Base-by-base conservation (phyloP, 345 rosid genomes). In the Leavenworthia alabamica region DNA sequence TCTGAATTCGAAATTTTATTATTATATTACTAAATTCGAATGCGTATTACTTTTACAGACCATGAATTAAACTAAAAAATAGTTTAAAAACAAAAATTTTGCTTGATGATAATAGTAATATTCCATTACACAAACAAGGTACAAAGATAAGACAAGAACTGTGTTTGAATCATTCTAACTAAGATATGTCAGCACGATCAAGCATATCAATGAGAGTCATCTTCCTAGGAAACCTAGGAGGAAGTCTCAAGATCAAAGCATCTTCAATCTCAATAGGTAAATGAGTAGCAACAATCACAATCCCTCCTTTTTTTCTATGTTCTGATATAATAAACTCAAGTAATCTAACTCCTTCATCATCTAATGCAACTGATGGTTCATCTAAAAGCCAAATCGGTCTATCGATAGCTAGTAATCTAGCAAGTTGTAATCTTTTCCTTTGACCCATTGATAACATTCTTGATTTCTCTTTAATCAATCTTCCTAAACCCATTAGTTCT, bases 401-500 rank as follows among this genome's bases (percentile, higher is more conserved):
- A 43, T 92, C 96, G 6, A 92, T 82, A 1, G 96, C 95, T 1
- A 89, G 73, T 50, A 85, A 60, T 77, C 95, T 83, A 0, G 95
- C 96, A 13, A 89, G 84, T 63, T 89, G 98, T 71, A 92, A 73
- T 70, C 93, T 77, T 74, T 89, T 92, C 44, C 89, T 75, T 61
- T 89, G 96, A 3, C 98, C 98, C 95, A 92, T 92, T 3, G 93
- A 92, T 33, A 83, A 74, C 93, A 89, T 78, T 42, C 89, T 83
- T 1, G 95, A 77, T 71, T 83, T 89, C 9, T 89, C 95, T 13
- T 83, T 89, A 6, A 80, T 89, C 54, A 92, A 48, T 49, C 90
- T 75, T 31, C 90, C 89, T 15, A 89, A 83, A 19, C 98, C 97
- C 97, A 92, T 86, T 22, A 89, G 77, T 81, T 89, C 83, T 61